phyloP scores from a whole-genome alignment of 768 basidiomycete genomes.

The Leccinellum rugosiceps region DNA sequence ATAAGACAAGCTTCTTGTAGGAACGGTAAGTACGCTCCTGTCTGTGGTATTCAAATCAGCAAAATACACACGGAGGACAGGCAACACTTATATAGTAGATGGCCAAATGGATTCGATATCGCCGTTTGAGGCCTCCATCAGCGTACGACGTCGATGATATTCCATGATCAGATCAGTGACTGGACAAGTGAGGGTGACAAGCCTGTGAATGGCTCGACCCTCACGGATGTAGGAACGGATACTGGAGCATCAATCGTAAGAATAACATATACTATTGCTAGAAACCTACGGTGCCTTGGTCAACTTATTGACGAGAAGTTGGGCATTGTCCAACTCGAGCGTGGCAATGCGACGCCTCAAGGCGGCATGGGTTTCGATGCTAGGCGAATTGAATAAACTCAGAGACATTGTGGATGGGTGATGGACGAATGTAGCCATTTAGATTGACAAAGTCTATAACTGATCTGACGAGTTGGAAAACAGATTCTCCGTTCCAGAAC shows the following conservation, averaged over 20 bases:
- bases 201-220: conserved; percentile 7
- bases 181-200: conserved; percentile 2
- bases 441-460: too few relatives aligned
- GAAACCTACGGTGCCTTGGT: not conserved
- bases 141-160: conserved; percentile 1
- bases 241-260: not conserved
- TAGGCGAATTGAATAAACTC: not conserved
- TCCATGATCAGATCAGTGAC: conserved; percentile 6
- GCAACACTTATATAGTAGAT: not conserved
- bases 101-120: not conserved
- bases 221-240: not conserved
- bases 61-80: not conserved
- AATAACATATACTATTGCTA: not conserved
- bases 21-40: conserved; percentile 1
- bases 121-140: not conserved
- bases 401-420: too few relatives aligned
- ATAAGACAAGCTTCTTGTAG: conserved; percentile 5
- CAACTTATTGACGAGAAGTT: not conserved
- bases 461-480: too few relatives aligned
- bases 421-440: too few relatives aligned
- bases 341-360: conserved; percentile 4
- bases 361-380: not conserved
- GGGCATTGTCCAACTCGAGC: conserved; percentile 8
- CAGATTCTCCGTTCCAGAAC: too few relatives aligned
- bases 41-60: not conserved